A percentile compares a stretch with the other conserved stretches of the same genome.
These are phyloP conservation scores for Smittium mucronatum DNA, from an alignment of 371 early-diverging fungal species.

Conservation along the genomic window DNA sequence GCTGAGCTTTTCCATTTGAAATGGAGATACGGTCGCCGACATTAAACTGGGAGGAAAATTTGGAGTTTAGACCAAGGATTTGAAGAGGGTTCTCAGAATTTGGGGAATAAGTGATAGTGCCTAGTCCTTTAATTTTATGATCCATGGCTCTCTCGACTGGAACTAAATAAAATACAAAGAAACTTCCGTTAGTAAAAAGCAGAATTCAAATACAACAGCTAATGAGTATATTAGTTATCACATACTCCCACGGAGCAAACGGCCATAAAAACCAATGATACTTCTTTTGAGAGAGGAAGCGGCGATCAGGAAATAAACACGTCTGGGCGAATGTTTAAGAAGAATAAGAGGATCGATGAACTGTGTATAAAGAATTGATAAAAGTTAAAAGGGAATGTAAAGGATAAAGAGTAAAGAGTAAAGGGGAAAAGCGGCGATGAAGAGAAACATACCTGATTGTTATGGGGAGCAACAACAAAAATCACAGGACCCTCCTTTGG, in stretches of 20 bases:
- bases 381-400: neutral
- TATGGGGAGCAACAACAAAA: slow-evolving; percentile 91
- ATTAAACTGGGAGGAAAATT: slow-evolving; percentile 52
- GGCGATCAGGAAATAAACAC: slow-evolving; percentile 72
- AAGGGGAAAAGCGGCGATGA: neutral
- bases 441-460: slow-evolving; percentile 63
- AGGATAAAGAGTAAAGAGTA: neutral
- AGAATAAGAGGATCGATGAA: slow-evolving; percentile 86
- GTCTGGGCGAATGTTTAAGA: slow-evolving; percentile 55
- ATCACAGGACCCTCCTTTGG: slow-evolving; percentile 78
- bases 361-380: too few relatives aligned
- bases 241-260: slow-evolving; percentile 49
- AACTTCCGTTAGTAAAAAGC: too few relatives aligned
- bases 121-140: slow-evolving; percentile 55
- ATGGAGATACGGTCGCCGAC: slow-evolving; percentile 47
- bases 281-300: slow-evolving; percentile 67
- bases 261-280: slow-evolving; percentile 69
- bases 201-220: too few relatives aligned
- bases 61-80: slow-evolving; percentile 50
- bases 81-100: slow-evolving; percentile 33
- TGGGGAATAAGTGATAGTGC: slow-evolving; percentile 50
- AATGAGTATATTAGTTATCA: too few relatives aligned
- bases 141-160: slow-evolving; percentile 91
- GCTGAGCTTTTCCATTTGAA: slow-evolving; percentile 43
- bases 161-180: slow-evolving; percentile 68